Evolutionary conservation across 352 stramenopile species (phyloP), one percentile per base, ranked within the genome.

Genomic region (Globisporangium barbulae): DNA sequence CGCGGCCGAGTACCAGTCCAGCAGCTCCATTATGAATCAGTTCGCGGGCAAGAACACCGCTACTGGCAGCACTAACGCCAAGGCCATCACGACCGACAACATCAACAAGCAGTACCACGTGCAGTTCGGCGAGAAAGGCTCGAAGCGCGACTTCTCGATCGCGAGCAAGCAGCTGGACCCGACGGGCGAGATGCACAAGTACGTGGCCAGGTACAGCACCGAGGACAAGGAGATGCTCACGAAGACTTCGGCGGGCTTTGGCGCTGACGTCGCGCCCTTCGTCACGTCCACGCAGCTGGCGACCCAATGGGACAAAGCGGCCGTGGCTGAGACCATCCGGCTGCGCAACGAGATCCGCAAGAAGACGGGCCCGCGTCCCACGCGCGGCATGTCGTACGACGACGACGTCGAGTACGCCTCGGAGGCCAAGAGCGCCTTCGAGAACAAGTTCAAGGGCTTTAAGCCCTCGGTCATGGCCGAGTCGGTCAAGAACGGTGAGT

Each of bases 321-420:
- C 74, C 4, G 80, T 85, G 33, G 63, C 71, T 3, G 77, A 90
- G 66, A 84, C 71, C 8, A 85, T 91, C 13, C 67, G 70, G 1
- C 65, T 90, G 44, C 74, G 83, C 31, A 82, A 93, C 49, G 79
- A 93, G 56, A 81, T 88, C 66, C 78, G 81, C 50, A 80, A 81
- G 67, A 75, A 70, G 65, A 91, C 83, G 15, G 79, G 79, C 12
- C 75, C 78, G 13, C 70, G 72, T 10, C 72, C 74, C 28, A 86
- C 80, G 25, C 70, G 76, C 54, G 79, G 80, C 21, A 88, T 90
- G 68, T 89, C 83, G 17, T 90, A 87, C 53, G 81, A 95, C 48
- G 84, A 93, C 33, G 75, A 91, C 37, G 73, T 93, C 15, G 78
- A 89, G 60, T 94, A 94, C 64, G 53, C 92, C 8, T 93, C 83